Evolutionary conservation across 306 rosid genomes (phyloP), one percentile per base, ranked within the genome.

Genomic region (Quillaja saponaria): DNA sequence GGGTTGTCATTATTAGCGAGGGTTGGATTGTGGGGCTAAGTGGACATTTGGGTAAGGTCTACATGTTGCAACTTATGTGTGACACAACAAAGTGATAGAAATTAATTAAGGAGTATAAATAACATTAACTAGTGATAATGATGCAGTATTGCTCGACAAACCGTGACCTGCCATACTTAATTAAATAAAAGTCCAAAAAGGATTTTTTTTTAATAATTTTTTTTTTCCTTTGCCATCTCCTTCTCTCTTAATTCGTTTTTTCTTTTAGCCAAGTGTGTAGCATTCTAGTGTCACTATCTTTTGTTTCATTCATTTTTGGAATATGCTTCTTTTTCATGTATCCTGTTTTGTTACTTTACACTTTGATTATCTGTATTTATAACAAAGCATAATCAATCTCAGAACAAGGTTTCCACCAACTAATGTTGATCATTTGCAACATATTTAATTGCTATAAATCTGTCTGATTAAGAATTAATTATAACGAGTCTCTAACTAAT

Each of bases 61-160:
- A 76, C 82, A 82, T 87, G 91, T 80, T 84, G 71, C 86, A 58
- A 73, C 78, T 67, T 71, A 59, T 70, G 59, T 73, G 67, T 18
- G 82, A 82, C 90, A 84, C 19, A 54, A 73, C 62, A 76, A 64
- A 76, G 85, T 68, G 70, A 78, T 35, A 49, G 50, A 68, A 81
- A 81, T 82, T 68, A 60, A 57, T 55, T 58, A 69, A 51, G 13
- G 71, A 68, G 66, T 64, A 59, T 44, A 58, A 62, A 58, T 49
- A 63, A 13, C 56, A 66, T 61, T 81, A 65, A 42, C 71, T 67
- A 74, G 71, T 78, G 52, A 74, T 41, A 71, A 70, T 35, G 46
- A 70, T 71, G 75, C 76, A 49, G 68, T 81, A 75, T 67, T 75
- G 80, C 79, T 78, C 63, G 86, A 87, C 95, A 81, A 80, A 73